Base-by-base conservation (phyloP, 2,329 filamentous ascomycete genomes). In the Claviceps pusilla region DNA sequence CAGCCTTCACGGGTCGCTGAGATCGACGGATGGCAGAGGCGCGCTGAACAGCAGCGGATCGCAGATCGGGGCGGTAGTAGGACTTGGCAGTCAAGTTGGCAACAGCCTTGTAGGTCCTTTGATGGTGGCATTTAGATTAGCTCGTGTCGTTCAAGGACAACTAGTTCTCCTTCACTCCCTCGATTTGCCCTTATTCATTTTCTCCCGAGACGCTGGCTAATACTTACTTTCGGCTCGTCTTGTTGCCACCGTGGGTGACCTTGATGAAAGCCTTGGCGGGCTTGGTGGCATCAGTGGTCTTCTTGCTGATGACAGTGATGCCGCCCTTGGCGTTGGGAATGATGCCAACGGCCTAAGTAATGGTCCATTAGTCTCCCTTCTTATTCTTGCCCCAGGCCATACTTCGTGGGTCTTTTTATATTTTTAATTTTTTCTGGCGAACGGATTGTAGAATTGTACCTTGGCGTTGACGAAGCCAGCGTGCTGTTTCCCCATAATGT, bases 401-500 rank as follows among this genome's bases (percentile, higher is more conserved):
- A 31, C 4, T 29, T 57, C 29, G 51, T 57, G 33, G 6, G 31
- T 31, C 4, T 41, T 28, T 37, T 43, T 24, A 7, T 4, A 19
- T 19, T 24, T 24, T 24, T 24, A 2, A 3, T 24, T 24, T 3
- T 24, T 28, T 29, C 9, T 29, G 41, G 29, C 41, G 55, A 46
- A 48, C 1, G 5, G 31, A 9, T 33, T 33, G 31, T 37, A 10
- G 4, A 42, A 42, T 24, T 59, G 63, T 86, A 93, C 89, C 87
- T 95, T 93, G 72, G 84, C 81, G 79, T 95, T 95, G 74, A 88
- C 83, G 74, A 89, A 94, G 68, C 93, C 93, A 66, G 87, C 87
- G 74, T 95, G 82, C 88, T 94, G 69, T 59, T 29, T 31, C 3
- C 28, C 14, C 60, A 48, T 51, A 35, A 55, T 45, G 63, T 77